Evolutionary conservation across 1,139 yeast genomes (phyloP).

Genomic region (Candida albicans): DNA sequence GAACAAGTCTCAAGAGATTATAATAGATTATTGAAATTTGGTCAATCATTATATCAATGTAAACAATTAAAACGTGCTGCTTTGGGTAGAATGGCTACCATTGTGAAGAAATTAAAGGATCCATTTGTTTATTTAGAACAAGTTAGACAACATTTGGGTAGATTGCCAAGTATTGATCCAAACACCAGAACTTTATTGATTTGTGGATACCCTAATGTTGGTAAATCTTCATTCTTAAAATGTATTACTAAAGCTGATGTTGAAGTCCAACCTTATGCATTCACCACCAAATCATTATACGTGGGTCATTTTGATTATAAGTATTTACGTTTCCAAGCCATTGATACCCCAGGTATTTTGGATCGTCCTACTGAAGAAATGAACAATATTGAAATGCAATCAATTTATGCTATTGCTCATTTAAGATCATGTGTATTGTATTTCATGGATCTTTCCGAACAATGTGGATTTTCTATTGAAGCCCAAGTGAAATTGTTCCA

Average conservation of each 20-base stretch:
- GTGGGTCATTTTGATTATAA: slow-evolving; percentile 98
- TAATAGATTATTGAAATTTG: slow-evolving; percentile 88
- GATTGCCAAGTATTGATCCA: slow-evolving; percentile 97
- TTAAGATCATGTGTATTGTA: slow-evolving; percentile 93
- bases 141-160: slow-evolving; percentile 98
- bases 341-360: slow-evolving; percentile 97
- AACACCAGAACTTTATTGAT: slow-evolving; percentile 95
- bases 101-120: slow-evolving; percentile 90
- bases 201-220: slow-evolving; percentile 99
- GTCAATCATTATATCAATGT: slow-evolving; percentile 97
- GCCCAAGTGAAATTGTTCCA: slow-evolving; percentile 97
- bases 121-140: slow-evolving; percentile 92
- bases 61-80: slow-evolving; percentile 98
- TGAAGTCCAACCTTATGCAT: slow-evolving; percentile 98
- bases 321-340: slow-evolving; percentile 95
- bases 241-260: slow-evolving; percentile 97
- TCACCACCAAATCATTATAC: slow-evolving; percentile 91
- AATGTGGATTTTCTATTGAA: slow-evolving; percentile 97
- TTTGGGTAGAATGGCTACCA: slow-evolving; percentile 98
- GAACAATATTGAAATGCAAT: slow-evolving; percentile 99
- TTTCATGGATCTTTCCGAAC: slow-evolving; percentile 98
- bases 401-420: slow-evolving; percentile 97
- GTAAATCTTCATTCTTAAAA: slow-evolving; percentile 91
- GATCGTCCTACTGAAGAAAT: slow-evolving; percentile 99
- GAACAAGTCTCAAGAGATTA: slow-evolving; percentile 97